Evolutionary conservation across 495 filamentous ascomycete species (phyloP).

Genomic region (Podospora fimiseda): DNA sequence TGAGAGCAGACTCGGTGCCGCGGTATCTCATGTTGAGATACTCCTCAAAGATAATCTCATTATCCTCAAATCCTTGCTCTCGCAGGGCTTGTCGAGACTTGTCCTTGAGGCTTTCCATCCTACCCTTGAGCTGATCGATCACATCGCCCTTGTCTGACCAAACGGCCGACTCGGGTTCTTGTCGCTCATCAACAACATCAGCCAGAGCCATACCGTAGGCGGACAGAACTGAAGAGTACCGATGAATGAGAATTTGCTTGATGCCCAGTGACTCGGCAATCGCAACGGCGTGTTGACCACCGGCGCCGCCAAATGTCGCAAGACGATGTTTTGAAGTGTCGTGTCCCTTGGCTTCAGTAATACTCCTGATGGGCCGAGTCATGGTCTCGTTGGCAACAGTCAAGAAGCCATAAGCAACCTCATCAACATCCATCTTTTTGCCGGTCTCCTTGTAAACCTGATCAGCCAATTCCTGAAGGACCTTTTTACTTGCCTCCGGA

Average conservation of each 20-base stretch:
- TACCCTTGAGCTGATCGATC: slow-evolving; percentile 45
- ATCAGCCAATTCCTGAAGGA: slow-evolving; percentile 71
- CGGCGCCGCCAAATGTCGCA: slow-evolving; percentile 90
- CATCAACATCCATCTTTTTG: slow-evolving; percentile 72
- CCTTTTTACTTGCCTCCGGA: slow-evolving; percentile 63
- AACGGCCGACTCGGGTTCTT: slow-evolving; percentile 81
- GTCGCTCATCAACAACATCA: slow-evolving; percentile 87
- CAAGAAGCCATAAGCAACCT: slow-evolving; percentile 86
- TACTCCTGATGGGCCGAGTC: slow-evolving; percentile 83
- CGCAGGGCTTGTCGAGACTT: slow-evolving; percentile 58
- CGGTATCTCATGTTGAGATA: slow-evolving; percentile 88
- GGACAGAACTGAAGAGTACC: slow-evolving; percentile 89
- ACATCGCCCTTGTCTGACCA: slow-evolving; percentile 56
- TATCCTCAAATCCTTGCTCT: slow-evolving; percentile 69
- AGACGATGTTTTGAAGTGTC: slow-evolving; percentile 85
- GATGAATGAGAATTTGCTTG: slow-evolving; percentile 77
- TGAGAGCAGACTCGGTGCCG: slow-evolving; percentile 80
- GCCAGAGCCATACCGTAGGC: slow-evolving; percentile 97
- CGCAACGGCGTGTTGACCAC: slow-evolving; percentile 93
- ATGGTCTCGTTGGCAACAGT: slow-evolving; percentile 95
- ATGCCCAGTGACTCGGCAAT: slow-evolving; percentile 89
- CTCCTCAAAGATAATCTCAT: slow-evolving; percentile 72
- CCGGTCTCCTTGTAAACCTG: slow-evolving; percentile 65
- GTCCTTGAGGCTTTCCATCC: slow-evolving; percentile 59
- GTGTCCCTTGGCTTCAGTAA: slow-evolving; percentile 91